These are phyloP conservation scores for Malus hybrid DNA, from an alignment of 331 rosid species.

Conservation along the genomic window DNA sequence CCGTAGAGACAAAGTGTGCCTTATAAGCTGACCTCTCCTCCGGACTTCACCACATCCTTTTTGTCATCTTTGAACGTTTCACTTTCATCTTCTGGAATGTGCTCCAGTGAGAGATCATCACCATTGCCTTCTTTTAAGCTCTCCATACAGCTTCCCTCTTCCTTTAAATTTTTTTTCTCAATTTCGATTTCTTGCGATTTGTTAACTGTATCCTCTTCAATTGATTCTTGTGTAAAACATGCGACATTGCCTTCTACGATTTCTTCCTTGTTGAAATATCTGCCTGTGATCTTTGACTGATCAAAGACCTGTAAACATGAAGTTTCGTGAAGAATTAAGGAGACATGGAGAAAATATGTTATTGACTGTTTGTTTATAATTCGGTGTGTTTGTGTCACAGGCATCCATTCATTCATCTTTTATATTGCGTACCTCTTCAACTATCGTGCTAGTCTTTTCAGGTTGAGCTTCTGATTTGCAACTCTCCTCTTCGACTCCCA, in stretches of 20 bases:
- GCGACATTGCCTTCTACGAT: neutral
- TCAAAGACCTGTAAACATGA: slow-evolving; percentile 19
- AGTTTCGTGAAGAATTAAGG: neutral
- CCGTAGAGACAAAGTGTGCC: neutral
- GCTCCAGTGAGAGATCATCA: slow-evolving; percentile 4
- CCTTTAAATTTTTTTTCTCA: slow-evolving; percentile 6
- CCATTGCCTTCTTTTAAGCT: slow-evolving; percentile 7
- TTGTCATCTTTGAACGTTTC: neutral
- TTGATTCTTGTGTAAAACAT: slow-evolving; percentile 3
- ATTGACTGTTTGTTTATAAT: neutral
- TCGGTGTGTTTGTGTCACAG: neutral
- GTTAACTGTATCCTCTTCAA: slow-evolving; percentile 12
- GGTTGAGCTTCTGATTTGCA: slow-evolving; percentile 1
- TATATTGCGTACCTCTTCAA: neutral
- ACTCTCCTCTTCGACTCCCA: slow-evolving; percentile 3
- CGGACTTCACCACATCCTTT: slow-evolving; percentile 1
- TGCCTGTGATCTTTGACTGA: neutral
- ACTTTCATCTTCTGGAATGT: slow-evolving; percentile 11
- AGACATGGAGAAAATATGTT: neutral
- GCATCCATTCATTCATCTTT: neutral
- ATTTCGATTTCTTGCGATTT: slow-evolving; percentile 2
- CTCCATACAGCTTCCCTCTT: slow-evolving; percentile 14
- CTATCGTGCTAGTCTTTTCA: neutral
- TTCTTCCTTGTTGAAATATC: slow-evolving; percentile 1
- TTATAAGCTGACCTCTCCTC: slow-evolving; percentile 23